Percentiles rank a stretch among this genome's conserved stretches.
phyloP scores from a whole-genome alignment of 805 yeast species.

The Sugiyamaella marilandica region DNA sequence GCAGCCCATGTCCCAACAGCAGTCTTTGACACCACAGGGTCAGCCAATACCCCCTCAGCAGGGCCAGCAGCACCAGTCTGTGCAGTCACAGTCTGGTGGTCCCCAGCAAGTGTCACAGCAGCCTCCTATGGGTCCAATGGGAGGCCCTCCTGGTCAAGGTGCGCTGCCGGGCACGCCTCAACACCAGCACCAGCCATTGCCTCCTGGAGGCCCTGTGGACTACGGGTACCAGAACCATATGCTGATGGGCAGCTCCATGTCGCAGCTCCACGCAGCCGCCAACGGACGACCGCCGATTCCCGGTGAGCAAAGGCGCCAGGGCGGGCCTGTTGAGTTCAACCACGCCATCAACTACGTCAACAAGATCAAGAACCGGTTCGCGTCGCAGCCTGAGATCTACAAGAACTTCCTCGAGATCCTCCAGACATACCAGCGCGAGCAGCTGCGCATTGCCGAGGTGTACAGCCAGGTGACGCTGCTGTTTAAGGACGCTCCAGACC shows the following conservation, averaged over 20 bases:
- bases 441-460: slow-evolving; percentile 91
- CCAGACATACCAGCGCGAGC: slow-evolving; percentile 95
- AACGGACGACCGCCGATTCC: slow-evolving; percentile 25
- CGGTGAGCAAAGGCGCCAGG: slow-evolving; percentile 25
- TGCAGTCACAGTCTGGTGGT: slow-evolving; percentile 20
- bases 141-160: neutral
- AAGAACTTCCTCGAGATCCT: slow-evolving; percentile 90
- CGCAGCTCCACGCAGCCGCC: slow-evolving; percentile 39
- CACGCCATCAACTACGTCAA: slow-evolving; percentile 96
- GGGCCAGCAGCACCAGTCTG: slow-evolving; percentile 17
- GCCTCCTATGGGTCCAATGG: slow-evolving; percentile 5
- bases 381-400: slow-evolving; percentile 91
- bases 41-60: slow-evolving; percentile 22
- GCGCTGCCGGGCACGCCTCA: slow-evolving; percentile 8
- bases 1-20: slow-evolving; percentile 1
- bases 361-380: slow-evolving; percentile 89
- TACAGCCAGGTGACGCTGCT: slow-evolving; percentile 86
- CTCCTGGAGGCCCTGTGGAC: slow-evolving; percentile 7
- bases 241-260: slow-evolving; percentile 23
- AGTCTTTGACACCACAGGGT: slow-evolving; percentile 25
- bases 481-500: slow-evolving; percentile 90
- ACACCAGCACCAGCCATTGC: slow-evolving; percentile 15
- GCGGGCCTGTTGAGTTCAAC: slow-evolving; percentile 85
- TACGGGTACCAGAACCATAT: slow-evolving; percentile 2
- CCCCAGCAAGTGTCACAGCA: slow-evolving; percentile 18